Base-by-base conservation (phyloP, 73 alveolate species). In the Blepharisma japonicum region DNA sequence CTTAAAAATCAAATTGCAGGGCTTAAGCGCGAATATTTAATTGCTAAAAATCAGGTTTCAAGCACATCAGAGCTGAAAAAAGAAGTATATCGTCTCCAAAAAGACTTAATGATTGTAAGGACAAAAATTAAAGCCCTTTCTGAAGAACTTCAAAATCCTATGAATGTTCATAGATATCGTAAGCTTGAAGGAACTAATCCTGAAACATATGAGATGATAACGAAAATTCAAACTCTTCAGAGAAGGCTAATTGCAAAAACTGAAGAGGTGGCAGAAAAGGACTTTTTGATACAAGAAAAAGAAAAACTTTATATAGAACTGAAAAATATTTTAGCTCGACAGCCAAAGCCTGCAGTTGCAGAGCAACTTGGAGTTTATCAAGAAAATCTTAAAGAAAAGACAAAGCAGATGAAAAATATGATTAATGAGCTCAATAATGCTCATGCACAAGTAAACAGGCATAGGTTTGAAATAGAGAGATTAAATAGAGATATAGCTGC, bases 291-390 rank as follows among this genome's bases (percentile, higher is more conserved):
- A 53, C 96, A 96, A 83, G 99, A 98, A 86, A 98, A 98, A 83
- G 99, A 98, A 84, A 98, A 97, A 84, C 96, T 98, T 47, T 98
- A 97, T 72, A 97, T 98, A 68, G 99, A 98, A 89, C 94, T 98
- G 49, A 98, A 98, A 80, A 97, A 98, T 89, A 95, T 98, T 74
- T 94, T 98, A 27, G 98, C 99, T 23, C 90, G 99, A 92, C 97
- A 98, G 86, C 95, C 98, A 49, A 99, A 99, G 11, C 98, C 98
- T 18, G 99, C 97, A 86, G 98, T 98, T 71, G 99, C 97, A 14
- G 98, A 97, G 74, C 96, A 97, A 86, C 93, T 98, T 42, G 86
- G 97, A 14, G 85, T 86, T 48, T 98, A 95, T 91, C 94, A 97
- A 84, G 98, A 93, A 71, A 96, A 95, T 83, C 87, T 98, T 77